Percentiles rank a stretch among this genome's conserved stretches.
phyloP scores from a whole-genome alignment of 2,329 filamentous ascomycete genomes.

The Colletotrichum sp. region DNA sequence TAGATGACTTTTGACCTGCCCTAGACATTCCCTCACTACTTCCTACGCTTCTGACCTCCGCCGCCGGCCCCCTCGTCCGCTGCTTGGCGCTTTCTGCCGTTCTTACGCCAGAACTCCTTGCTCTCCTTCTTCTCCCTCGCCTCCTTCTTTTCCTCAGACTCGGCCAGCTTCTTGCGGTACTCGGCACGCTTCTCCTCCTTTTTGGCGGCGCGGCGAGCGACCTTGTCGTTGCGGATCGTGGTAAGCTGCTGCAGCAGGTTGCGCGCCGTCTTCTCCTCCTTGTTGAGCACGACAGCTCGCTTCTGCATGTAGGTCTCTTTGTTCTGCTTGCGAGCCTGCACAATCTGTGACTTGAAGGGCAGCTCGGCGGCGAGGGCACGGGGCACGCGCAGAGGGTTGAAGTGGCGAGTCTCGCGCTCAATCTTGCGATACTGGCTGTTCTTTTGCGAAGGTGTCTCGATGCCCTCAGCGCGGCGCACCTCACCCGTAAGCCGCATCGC shows the following conservation, averaged over 20 bases:
- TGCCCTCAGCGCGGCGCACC: constrained; percentile 77
- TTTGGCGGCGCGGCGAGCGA: constrained; percentile 79
- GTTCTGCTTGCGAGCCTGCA: constrained; percentile 78
- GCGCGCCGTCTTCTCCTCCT: constrained; percentile 88
- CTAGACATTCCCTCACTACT: neutral
- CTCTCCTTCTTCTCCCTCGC: constrained; percentile 89
- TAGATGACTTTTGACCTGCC: neutral
- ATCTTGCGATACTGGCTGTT: constrained; percentile 84
- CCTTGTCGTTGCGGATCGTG: constrained; percentile 88
- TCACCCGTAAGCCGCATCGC: constrained; percentile 94
- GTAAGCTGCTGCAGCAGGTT: constrained; percentile 92
- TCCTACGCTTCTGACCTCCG: constrained; percentile 28
- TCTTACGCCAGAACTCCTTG: constrained; percentile 90
- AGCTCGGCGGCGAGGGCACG: constrained; percentile 81
- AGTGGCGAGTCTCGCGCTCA: constrained; percentile 72
- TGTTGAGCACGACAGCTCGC: constrained; percentile 83
- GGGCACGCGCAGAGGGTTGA: constrained; percentile 81
- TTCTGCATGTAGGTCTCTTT: constrained; percentile 92
- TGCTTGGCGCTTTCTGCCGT: constrained; percentile 73
- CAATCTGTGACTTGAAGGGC: constrained; percentile 92
- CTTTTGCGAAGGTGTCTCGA: constrained; percentile 79
- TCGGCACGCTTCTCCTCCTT: constrained; percentile 86
- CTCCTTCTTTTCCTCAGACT: constrained; percentile 82
- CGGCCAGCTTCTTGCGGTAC: constrained; percentile 83
- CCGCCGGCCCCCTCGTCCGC: constrained; percentile 45